Evolutionary conservation across 2,329 filamentous ascomycete species (phyloP), one percentile per base, ranked within the genome.

Genomic region (Ophiostoma piceae): DNA sequence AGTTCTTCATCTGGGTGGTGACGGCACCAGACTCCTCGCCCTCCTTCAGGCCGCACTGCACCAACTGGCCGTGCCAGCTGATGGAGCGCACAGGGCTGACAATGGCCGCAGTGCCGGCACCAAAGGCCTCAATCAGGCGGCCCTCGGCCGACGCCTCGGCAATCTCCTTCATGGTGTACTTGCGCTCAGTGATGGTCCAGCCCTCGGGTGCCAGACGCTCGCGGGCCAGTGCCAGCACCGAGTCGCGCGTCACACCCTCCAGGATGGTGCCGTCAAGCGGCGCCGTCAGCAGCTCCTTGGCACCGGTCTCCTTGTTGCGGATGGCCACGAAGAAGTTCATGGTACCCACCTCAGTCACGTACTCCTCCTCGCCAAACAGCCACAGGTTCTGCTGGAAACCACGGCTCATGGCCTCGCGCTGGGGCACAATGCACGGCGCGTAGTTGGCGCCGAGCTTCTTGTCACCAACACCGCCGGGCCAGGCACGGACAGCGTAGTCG

Each of bases 371-470:
- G 62, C 94, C 94, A 78, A 98, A 99, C 41, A 99, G 83, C 95
- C 95, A 99, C 69, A 99, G 85, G 81, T 98, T 99, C 84, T 99
- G 95, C 82, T 98, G 94, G 85, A 94, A 97, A 29, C 95, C 95
- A 70, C 93, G 88, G 79, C 89, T 91, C 65, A 93, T 92, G 60
- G 95, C 95, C 81, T 97, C 88, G 76, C 95, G 87, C 82, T 99
- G 95, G 22, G 95, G 95, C n/a, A 98, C 84, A 76, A 99, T 94
- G 83, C 95, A 98, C 6, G 95, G 95, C n/a, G 95, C 95, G 79
- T 99, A 99, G 86, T 99, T 99, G 77, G 94, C 95, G 72, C 95
- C 95, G 43, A 99, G 88, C 84, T 99, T 99, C 88, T 95, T 96
- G 84, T 98, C 93, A 76, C 95, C 95, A 41, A 97, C 94, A 78